Conservation (phyloP, 2,329 filamentous ascomycete species). For the Setomelanomma holmii region DNA sequence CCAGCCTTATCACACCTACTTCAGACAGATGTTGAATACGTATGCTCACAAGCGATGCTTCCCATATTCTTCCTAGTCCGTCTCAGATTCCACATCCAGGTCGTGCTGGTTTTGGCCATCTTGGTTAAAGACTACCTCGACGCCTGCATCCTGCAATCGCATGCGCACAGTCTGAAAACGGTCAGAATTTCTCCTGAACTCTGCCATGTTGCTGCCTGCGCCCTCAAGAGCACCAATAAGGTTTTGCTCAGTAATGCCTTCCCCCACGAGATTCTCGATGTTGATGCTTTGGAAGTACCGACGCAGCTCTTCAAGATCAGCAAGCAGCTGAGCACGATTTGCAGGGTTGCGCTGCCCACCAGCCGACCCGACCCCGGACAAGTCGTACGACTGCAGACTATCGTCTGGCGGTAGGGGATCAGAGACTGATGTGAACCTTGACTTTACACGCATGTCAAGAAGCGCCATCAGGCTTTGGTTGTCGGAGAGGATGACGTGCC, state of each 20-base stretch:
- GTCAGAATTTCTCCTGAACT: conserved; percentile 38
- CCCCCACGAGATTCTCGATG: conserved; percentile 25
- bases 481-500: conserved; percentile 81
- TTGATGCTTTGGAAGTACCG: conserved; percentile 38
- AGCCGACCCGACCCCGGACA: background rate
- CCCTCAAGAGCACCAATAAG: conserved; percentile 27
- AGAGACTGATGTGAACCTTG: conserved; percentile 66
- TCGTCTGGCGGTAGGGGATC: conserved; percentile 79
- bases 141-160: conserved; percentile 32
- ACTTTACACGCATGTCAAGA: conserved; percentile 70
- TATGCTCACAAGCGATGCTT: too few relatives aligned
- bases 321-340: conserved; percentile 26
- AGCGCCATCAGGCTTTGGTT: conserved; percentile 73
- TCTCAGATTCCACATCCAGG: conserved; percentile 1
- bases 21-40: too few relatives aligned
- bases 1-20: background rate
- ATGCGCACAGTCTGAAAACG: conserved; percentile 26
- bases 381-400: conserved; percentile 36
- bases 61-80: background rate
- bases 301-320: conserved; percentile 34
- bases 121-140: conserved; percentile 35
- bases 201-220: conserved; percentile 28
- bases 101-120: conserved; percentile 3
- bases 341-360: conserved; percentile 3
- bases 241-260: conserved; percentile 24